Evolutionary conservation across 208 protist genomes (phyloP), one percentile per base, ranked within the genome.

Genomic region (Acanthamoeba culbertsoni): DNA sequence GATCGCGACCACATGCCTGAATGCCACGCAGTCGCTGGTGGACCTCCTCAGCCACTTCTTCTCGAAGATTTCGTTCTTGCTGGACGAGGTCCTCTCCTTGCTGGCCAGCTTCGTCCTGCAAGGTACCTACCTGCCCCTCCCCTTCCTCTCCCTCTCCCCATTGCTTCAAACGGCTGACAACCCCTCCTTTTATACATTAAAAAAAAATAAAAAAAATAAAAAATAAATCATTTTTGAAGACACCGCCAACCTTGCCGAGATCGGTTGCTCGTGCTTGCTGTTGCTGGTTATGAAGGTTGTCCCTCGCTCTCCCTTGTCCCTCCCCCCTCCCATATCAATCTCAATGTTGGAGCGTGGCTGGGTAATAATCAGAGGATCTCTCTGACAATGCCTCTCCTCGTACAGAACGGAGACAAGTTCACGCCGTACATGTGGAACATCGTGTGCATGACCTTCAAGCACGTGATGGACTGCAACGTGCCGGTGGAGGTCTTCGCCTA

Each of bases 381-480:
- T 3, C 53, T 59, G 20, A 26, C 8, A 55, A 55, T 55, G 7
- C 23, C 8, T 65, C 7, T 65, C 8, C 26, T 6, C 35, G 7
- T 35, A 2, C 42, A 55, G 46, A 55, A 84, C 42, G 73, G 73
- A 7, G 43, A 84, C 42, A 48, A 55, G 43, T 84, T 84, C 73
- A 55, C 40, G 40, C 43, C 73, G 23, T 84, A 57, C 73, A 84
- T 84, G 73, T 84, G 73, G 73, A 84, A 84, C 73, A 16, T 84
- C 40, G 73, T 84, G 46, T 84, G 73, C 46, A 57, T 55, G 43
- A 84, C 73, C 40, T 55, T 84, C 46, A 55, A 57, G 73, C 73
- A 84, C 28, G 73, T 84, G 16, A 55, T 84, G 40, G 43, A 84
- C 46, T 55, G 46, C 43, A 84, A 84, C 73, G 53, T 55, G 73